Evolutionary conservation across 257 asterid species (phyloP), one percentile per base, ranked within the genome.

Genomic region (Nicotiana sylvestris): DNA sequence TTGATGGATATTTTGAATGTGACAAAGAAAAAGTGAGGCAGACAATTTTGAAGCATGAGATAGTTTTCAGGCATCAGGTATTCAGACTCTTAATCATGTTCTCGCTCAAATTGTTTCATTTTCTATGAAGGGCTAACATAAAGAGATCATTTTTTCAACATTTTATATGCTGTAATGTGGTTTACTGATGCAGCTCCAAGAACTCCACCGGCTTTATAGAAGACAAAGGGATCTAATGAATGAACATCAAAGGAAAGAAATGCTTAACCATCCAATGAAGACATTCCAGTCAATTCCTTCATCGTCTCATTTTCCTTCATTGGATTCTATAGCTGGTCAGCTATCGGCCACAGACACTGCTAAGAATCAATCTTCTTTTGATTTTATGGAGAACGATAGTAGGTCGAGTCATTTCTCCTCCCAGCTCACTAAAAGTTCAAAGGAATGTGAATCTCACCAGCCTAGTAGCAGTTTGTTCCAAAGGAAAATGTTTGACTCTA

Each of bases 161-260:
- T 65, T 51, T 66, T 64, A 17, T 61, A 37, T n/a, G 32, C 13
- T 33, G 10, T 65, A 21, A 17, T 66, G 53, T 66, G 56, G 70
- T 83, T 76, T 76, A 66, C 58, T 21, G 7, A 56, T 86, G 81
- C 92, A 94, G 98, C 89, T 91, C 82, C 94, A 82, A 85, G 98
- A 94, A 83, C 94, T 94, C 86, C 98, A 94, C 89, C 95, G 95
- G 56, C 87, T 94, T 51, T 92, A 91, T 80, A 86, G 87, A 82
- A 90, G 90, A 64, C 98, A 94, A 68, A 87, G 74, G 68, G 95
- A 92, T 86, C 90, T 94, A 87, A 92, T 91, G 97, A 87, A 82
- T 27, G 92, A 86, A 76, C 81, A 87, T 74, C 88, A 76, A 84
- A 85, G 85, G 68, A 76, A 85, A 37, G 87, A 81, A 67, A 49